Base-by-base conservation (phyloP, 176 grass and related monocot genomes). In the Olyra latifolia region DNA sequence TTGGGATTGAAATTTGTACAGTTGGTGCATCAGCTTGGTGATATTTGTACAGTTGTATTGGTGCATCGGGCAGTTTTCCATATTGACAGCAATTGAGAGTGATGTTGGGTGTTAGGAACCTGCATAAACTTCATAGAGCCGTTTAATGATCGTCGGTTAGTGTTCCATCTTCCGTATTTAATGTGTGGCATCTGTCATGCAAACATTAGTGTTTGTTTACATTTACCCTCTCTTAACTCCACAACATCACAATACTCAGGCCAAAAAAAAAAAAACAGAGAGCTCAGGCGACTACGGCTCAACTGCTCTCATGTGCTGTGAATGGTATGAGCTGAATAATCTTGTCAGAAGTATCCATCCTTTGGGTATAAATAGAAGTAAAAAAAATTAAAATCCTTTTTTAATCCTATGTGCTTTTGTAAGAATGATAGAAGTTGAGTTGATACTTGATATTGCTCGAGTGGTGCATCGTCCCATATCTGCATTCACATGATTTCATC, bases 401-500 rank as follows among this genome's bases (percentile, higher is more conserved):
- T 11, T 1, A 12, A 49, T 15, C 4, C n/a, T 62, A 11, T 72
- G 23, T 50, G 8, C n/a, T 50, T 61, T 72, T 17, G 28, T 1
- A 29, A 72, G 45, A 59, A 61, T 6, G 4, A 1, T 5, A 61
- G 3, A 71, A 60, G 10, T 1, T 20, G 52, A 45, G 61, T 6
- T 58, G 23, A 58, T 43, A 43, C 6, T 66, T 50, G 12, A 25
- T 60, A 48, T 22, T 6, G 15, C 54, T 47, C 16, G 53, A 48
- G n/a, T 49, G 54, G 67, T 81, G 54, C 66, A 59, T 70, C 48
- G 20, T 57, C 30, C 7, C 27, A 48, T 78, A 38, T 65, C 43
- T 64, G 19, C 41, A 48, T 60, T 23, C 10, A 22, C 27, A 64
- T 64, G 43, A 7, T 49, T 32, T 64, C 41, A 8, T 46, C 13